Percentiles rank a stretch among this genome's conserved stretches.
Evolutionary conservation across 495 filamentous ascomycete species (phyloP).

Genomic region (Aspergillus saccharolyticus): DNA sequence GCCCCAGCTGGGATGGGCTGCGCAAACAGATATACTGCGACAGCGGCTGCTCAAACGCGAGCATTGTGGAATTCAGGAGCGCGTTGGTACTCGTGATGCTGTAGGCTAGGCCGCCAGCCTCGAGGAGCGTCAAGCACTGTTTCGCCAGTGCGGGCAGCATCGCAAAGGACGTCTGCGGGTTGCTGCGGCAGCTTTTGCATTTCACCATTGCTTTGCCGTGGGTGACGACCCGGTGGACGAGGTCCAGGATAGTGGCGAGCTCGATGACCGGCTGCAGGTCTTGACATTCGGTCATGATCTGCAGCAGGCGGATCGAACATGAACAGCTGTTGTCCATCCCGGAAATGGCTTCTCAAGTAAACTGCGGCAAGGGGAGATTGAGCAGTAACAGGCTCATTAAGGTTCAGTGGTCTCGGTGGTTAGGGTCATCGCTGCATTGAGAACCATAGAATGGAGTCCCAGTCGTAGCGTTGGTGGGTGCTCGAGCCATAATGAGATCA

Average conservation of each 20-base stretch:
- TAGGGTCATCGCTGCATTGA: neutral
- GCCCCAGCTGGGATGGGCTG: constrained; percentile 27
- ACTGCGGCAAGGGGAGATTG: neutral
- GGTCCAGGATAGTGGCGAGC: constrained; percentile 24
- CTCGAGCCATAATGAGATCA: neutral
- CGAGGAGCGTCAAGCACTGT: constrained; percentile 27
- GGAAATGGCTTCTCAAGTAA: neutral
- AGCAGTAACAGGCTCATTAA: neutral
- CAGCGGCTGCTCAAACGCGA: constrained; percentile 22
- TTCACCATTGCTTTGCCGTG: constrained; percentile 24
- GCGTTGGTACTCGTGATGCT: constrained; percentile 21
- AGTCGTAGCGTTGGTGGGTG: neutral
- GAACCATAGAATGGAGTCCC: neutral
- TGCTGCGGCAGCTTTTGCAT: constrained; percentile 24
- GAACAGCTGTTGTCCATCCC: constrained; percentile 19
- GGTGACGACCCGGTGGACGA: constrained; percentile 24
- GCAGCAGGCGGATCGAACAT: constrained; percentile 22
- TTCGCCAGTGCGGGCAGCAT: constrained; percentile 24
- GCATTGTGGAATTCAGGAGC: constrained; percentile 22
- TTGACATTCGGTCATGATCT: constrained; percentile 25
- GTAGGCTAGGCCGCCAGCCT: constrained; percentile 30
- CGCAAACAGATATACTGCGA: constrained; percentile 28
- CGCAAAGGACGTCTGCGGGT: constrained; percentile 18
- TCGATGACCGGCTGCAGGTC: constrained; percentile 27
- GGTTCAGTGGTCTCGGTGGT: neutral